Conservation (phyloP, 495 filamentous ascomycete genomes). For the Aeminium ludgeri region DNA sequence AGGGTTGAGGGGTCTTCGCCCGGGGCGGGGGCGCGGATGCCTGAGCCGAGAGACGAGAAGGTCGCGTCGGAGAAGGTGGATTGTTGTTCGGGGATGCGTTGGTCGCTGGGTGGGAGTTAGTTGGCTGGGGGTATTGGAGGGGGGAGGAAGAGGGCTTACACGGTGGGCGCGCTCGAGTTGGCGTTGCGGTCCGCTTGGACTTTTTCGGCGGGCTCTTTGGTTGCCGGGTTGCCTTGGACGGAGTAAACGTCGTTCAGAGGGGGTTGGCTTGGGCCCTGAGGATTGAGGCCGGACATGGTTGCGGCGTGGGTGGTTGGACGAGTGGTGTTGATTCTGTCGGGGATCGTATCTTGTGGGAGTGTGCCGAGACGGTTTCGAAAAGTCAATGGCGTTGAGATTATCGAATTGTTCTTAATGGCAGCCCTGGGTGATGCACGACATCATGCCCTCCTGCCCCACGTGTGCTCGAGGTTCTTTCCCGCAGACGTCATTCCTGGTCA, state of each 20-base stretch:
- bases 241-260: constrained; percentile 20
- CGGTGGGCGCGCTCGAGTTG: not conserved
- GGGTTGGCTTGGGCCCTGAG: constrained; percentile 23
- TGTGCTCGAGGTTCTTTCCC: no score
- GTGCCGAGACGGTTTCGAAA: no score
- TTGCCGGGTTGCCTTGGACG: constrained; percentile 24
- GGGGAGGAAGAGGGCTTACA: not conserved
- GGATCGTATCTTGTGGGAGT: not conserved
- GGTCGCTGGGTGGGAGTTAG: constrained; percentile 12
- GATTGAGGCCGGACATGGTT: constrained; percentile 11
- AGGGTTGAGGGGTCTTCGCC: constrained; percentile 22
- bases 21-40: constrained; percentile 20
- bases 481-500: no score
- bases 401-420: no score
- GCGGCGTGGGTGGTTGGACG: constrained; percentile 1
- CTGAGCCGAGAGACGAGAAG: constrained; percentile 18
- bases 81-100: constrained; percentile 20
- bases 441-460: no score
- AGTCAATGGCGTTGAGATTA: no score
- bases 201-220: constrained; percentile 22
- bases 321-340: not conserved
- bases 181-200: constrained; percentile 13
- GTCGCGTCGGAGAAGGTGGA: constrained; percentile 9
- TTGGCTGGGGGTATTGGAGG: not conserved
- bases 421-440: no score